These are phyloP conservation scores for Heritiera fomes DNA, from an alignment of 345 rosid genomes.

Conservation along the genomic window DNA sequence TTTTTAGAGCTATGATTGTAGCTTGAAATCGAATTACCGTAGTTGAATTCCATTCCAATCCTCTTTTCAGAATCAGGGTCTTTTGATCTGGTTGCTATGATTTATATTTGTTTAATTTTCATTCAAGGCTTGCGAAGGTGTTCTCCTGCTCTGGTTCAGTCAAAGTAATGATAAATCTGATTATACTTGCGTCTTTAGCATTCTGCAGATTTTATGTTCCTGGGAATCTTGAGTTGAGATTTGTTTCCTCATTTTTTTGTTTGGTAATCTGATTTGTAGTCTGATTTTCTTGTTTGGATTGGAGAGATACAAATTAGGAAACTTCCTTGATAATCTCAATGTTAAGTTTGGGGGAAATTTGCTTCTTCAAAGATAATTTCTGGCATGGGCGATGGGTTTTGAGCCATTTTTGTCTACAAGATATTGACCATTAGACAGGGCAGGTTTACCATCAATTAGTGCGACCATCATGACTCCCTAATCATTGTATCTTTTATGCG, in stretches of 20 bases:
- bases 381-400: not conserved
- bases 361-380: slow-evolving; percentile 3
- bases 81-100: not conserved
- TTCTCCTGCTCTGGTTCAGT: not conserved
- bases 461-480: slow-evolving; percentile 8
- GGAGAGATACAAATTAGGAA: not conserved
- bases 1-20: not conserved
- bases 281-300: not conserved
- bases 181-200: not conserved
- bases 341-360: not conserved
- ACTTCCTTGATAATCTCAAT: not conserved
- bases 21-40: not conserved
- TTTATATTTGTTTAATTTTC: not conserved
- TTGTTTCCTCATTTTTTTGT: not conserved
- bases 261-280: not conserved
- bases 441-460: not conserved
- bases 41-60: not conserved
- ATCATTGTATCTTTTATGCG: not conserved
- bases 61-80: not conserved
- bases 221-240: slow-evolving; percentile 1
- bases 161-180: not conserved
- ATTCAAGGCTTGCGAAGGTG: not conserved
- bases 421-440: slow-evolving; percentile 10
- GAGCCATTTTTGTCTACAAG: not conserved
- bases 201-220: not conserved